Base-by-base conservation (phyloP, 371 early-diverging fungal genomes). In the Mortierella sp. region DNA sequence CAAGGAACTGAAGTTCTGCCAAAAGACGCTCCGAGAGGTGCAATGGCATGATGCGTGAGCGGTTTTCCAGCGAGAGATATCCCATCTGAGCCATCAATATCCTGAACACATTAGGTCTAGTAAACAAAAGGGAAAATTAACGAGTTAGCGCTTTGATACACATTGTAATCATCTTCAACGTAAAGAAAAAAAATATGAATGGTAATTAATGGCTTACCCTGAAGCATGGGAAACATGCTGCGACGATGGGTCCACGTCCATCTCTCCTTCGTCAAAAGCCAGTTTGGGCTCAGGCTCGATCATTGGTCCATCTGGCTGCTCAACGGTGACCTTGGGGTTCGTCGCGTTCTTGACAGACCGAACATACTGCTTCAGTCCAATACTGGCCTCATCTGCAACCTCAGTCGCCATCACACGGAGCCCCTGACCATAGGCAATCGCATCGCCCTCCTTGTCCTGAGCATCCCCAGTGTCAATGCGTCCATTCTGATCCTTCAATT, bases 1-100 rank as follows among this genome's bases (percentile, higher is more conserved):
- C 95, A 5, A 95, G 72, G 39, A 86, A 88, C 63, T 93, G 92
- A 13, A 95, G 84, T 70, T 95, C 94, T 29, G 86, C 82, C 55
- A 94, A 72, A 22, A 94, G 64, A 11, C 86, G 79, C 34, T 94
- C 93, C 7, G 91, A 88, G 16, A 93, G 86, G 37, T 81, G 82
- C 29, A 95, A 73, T 0, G 94, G 94, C 26, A 89, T 88, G 47
- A 94, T 85, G 31, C 90, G 90, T 8, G 86, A 77, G 16, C 90
- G 87, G 48, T 89, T 91, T 61, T 93, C 86, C 0, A 92, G 85
- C 6, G 88, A 79, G 5, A 93, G 85, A 41, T 90, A 88, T 8
- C 96, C 96, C 64, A 92, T 79, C 29, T 93, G 92, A 3, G 93
- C 86, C 55, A 95, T 79, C 40, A 93, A 85, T 11, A 94, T 74